Conservation (phyloP, 441 rosid species). For the Pelargonium hybrid region DNA sequence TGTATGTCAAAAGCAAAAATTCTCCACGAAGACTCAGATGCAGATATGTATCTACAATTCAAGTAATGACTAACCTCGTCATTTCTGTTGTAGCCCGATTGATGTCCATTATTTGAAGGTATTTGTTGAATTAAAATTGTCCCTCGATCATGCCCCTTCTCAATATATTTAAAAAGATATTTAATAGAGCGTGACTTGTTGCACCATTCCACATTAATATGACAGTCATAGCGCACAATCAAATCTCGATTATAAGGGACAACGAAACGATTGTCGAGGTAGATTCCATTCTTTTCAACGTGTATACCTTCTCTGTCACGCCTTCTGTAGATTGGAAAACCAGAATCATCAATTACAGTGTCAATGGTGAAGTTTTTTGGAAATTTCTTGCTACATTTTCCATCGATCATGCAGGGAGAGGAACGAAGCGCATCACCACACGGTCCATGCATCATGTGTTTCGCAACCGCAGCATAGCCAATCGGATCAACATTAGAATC, state of each 20-base stretch:
- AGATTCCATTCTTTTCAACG: neutral
- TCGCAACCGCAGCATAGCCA: neutral
- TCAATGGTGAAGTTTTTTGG: neutral
- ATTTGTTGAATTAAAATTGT: neutral
- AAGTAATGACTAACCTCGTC: neutral
- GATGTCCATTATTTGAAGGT: neutral
- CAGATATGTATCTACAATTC: constrained; percentile 7
- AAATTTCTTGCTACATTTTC: neutral
- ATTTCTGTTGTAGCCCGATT: neutral
- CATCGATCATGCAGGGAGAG: neutral
- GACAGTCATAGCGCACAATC: neutral
- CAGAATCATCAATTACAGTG: neutral
- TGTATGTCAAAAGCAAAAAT: constrained; percentile 14
- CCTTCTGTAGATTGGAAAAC: constrained; percentile 1
- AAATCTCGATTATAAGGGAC: constrained; percentile 12
- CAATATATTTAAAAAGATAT: constrained; percentile 20
- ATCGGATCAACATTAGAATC: neutral
- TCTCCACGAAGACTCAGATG: constrained; percentile 16
- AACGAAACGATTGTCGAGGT: constrained; percentile 7
- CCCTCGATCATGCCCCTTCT: constrained; percentile 9
- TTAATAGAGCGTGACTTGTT: neutral
- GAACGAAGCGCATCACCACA: neutral
- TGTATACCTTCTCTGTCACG: neutral
- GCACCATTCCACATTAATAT: constrained; percentile 13
- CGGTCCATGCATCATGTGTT: constrained; percentile 18